A percentile compares a stretch with the other conserved stretches of the same genome.
These are phyloP conservation scores for Amaranthus hypochondriacus DNA, from an alignment of 148 eudicot species.

Conservation along the genomic window DNA sequence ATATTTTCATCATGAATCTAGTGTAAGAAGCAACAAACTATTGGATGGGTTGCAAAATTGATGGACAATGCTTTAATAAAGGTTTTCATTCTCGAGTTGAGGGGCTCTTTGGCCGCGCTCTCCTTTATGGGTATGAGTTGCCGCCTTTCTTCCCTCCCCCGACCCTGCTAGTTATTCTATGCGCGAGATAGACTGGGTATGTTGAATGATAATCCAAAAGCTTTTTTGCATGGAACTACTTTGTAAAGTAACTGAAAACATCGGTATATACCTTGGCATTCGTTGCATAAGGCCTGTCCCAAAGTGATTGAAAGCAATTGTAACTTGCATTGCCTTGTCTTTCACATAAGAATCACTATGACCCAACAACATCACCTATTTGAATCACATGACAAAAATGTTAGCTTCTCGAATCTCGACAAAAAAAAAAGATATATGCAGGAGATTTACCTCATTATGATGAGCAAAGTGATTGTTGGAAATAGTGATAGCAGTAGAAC, in stretches of 20 bases:
- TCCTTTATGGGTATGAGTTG: too few species aligned
- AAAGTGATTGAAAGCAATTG: conserved; percentile 83
- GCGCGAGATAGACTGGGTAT: too few species aligned
- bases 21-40: too few species aligned
- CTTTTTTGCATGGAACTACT: too few species aligned
- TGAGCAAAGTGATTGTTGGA: conserved; percentile 22
- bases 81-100: too few species aligned
- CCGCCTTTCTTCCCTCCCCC: too few species aligned
- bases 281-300: conserved; percentile 81
- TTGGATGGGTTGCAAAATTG: too few species aligned
- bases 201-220: too few species aligned
- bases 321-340: conserved; percentile 28
- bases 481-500: conserved; percentile 78
- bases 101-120: too few species aligned
- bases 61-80: too few species aligned
- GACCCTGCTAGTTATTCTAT: too few species aligned
- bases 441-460: conserved; percentile 61
- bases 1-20: too few species aligned
- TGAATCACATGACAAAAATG: conserved; percentile 2
- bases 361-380: conserved; percentile 75
- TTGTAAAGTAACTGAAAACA: background rate
- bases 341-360: conserved; percentile 65
- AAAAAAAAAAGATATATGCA: background rate
- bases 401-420: background rate
- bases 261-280: conserved; percentile 62